Evolutionary conservation across 495 filamentous ascomycete species (phyloP).

Genomic region (Neurospora hispaniola): DNA sequence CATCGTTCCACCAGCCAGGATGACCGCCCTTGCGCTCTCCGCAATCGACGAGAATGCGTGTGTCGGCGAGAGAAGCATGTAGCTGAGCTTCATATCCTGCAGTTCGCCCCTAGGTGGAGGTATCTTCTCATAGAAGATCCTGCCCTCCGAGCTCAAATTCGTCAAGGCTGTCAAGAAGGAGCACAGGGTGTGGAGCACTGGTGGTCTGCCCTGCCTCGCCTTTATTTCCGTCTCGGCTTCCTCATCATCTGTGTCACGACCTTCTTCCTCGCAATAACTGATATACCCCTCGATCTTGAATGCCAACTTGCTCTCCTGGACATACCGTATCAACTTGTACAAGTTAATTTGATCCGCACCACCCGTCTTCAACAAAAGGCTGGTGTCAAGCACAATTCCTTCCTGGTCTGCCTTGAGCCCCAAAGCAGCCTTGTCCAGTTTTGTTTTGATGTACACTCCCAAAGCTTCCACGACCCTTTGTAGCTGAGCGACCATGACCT

Average conservation of each 20-base stretch:
- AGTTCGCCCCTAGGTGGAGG: not conserved
- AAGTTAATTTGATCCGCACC: constrained; percentile 93
- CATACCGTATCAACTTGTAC: constrained; percentile 73
- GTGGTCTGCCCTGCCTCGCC: constrained; percentile 28
- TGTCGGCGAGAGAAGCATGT: constrained; percentile 89
- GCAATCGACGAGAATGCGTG: constrained; percentile 86
- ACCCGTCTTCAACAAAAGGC: constrained; percentile 67
- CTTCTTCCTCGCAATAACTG: constrained; percentile 42
- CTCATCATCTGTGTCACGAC: not conserved
- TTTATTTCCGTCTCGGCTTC: not conserved
- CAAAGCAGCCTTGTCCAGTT: constrained; percentile 40
- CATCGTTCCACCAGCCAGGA: constrained; percentile 95
- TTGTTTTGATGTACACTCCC: constrained; percentile 27
- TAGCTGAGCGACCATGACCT: constrained; percentile 81
- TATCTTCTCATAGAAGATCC: constrained; percentile 64
- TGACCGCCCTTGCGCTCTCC: constrained; percentile 74
- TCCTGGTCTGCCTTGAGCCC: constrained; percentile 34
- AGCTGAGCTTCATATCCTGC: constrained; percentile 56
- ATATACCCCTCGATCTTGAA: constrained; percentile 89
- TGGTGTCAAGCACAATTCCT: constrained; percentile 45
- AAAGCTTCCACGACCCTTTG: constrained; percentile 72
- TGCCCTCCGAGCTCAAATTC: constrained; percentile 80
- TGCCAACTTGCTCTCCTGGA: constrained; percentile 87
- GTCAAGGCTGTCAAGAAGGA: constrained; percentile 75
- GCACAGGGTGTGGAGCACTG: constrained; percentile 73